Evolutionary conservation across 2,329 filamentous ascomycete genomes (phyloP), one percentile per base, ranked within the genome.

Genomic region (Xylaria sp.): DNA sequence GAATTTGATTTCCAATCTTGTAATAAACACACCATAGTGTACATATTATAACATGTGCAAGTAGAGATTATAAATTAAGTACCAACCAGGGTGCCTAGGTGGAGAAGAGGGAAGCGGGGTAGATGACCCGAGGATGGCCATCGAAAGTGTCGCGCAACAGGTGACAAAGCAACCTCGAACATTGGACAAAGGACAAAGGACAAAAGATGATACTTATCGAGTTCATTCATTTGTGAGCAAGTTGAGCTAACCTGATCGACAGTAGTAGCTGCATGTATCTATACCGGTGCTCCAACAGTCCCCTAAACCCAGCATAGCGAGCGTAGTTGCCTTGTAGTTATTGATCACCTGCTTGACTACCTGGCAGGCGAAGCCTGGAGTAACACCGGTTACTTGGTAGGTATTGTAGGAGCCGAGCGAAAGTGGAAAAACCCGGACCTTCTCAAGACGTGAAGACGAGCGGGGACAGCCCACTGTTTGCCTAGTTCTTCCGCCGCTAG

Each of bases 341-440:
- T 53, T 18, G 28, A 34, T 32, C 32, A 46, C 36, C 39, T 53
- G 34, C n/a, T 50, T 25, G n/a, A n/a, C n/a, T n/a, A n/a, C n/a
- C n/a, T n/a, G n/a, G n/a, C n/a, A n/a, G n/a, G n/a, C n/a, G n/a
- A n/a, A n/a, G n/a, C n/a, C n/a, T n/a, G n/a, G n/a, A n/a, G n/a
- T n/a, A n/a, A n/a, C n/a, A n/a, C n/a, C n/a, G n/a, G n/a, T n/a
- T n/a, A n/a, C n/a, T n/a, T n/a, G n/a, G n/a, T n/a, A n/a, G n/a
- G n/a, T n/a, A n/a, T 13, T 15, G n/a, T 43, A 50, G 34, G 34
- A 65, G 39, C 60, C 66, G 62, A 65, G 62, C 12, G 34, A 41
- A 68, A 68, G 66, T 68, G 66, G 66, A 68, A 68, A 68, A 68
- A 68, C 66, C 62, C 20, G 32, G 8, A 45, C 57, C 57, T 61